phyloP scores from a whole-genome alignment of 2,329 filamentous ascomycete species.

The Rutstroemia sp. region DNA sequence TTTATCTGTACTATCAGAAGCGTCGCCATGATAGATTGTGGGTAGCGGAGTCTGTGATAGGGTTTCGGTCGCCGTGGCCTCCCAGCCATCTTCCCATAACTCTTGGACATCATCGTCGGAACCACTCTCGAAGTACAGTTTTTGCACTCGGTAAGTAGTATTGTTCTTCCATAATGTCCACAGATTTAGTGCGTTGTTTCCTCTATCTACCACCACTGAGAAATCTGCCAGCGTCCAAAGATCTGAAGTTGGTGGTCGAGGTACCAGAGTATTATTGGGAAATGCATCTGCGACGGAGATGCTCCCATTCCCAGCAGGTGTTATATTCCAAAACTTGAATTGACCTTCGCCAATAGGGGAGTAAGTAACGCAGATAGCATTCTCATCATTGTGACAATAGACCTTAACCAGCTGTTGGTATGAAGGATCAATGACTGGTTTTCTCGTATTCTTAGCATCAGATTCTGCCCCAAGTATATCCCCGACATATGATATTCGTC shows the following conservation, averaged over 20 bases:
- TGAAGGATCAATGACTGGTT: slow-evolving; percentile 71
- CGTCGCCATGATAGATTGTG: slow-evolving; percentile 53
- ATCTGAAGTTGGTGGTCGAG: slow-evolving; percentile 61
- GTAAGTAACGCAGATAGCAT: slow-evolving; percentile 64
- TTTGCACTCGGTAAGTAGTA: slow-evolving; percentile 67
- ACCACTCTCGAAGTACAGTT: slow-evolving; percentile 59
- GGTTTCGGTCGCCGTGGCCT: slow-evolving; percentile 55
- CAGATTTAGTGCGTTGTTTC: slow-evolving; percentile 47
- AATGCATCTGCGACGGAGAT: slow-evolving; percentile 67
- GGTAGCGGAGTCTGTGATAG: slow-evolving; percentile 45
- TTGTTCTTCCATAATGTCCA: slow-evolving; percentile 86
- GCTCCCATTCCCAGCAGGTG: slow-evolving; percentile 51
- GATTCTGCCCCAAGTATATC: slow-evolving; percentile 67
- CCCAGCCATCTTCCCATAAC: slow-evolving; percentile 63
- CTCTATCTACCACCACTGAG: slow-evolving; percentile 46
- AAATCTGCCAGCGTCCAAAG: slow-evolving; percentile 80
- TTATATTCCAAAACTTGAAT: slow-evolving; percentile 88
- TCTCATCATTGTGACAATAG: slow-evolving; percentile 48
- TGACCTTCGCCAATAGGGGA: slow-evolving; percentile 81
- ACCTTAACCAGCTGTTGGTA: slow-evolving; percentile 72
- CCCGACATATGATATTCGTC: slow-evolving; percentile 66
- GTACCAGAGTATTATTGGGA: slow-evolving; percentile 57
- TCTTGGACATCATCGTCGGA: slow-evolving; percentile 14
- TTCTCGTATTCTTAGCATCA: slow-evolving; percentile 60
- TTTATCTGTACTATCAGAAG: slow-evolving; percentile 67